Conservation (phyloP, 208 protist species). For the Crithidia thermophila region DNA sequence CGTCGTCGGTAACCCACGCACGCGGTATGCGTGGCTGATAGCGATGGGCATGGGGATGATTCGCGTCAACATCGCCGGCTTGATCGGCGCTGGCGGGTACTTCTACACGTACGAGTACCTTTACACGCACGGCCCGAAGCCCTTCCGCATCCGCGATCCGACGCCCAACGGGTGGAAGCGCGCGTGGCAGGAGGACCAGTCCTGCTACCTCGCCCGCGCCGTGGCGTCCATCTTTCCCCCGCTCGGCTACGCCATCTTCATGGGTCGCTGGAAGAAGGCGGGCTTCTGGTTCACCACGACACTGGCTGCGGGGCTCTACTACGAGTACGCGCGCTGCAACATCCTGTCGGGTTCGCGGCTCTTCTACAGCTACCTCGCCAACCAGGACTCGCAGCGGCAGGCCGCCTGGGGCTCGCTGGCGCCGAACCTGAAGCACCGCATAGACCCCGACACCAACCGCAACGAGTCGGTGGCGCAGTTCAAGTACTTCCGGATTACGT, state of each 20-base stretch:
- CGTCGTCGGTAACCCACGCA: conserved; percentile 62
- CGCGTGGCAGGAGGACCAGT: conserved; percentile 80
- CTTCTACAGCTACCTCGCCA: conserved; percentile 82
- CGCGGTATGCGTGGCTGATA: conserved; percentile 63
- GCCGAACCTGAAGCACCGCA: conserved; percentile 58
- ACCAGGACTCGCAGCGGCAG: conserved; percentile 63
- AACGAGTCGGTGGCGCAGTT: conserved; percentile 77
- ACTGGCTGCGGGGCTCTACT: conserved; percentile 48
- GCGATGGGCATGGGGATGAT: conserved; percentile 53
- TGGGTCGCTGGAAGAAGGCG: conserved; percentile 75
- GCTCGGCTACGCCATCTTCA: conserved; percentile 82
- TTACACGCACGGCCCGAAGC: conserved; percentile 78
- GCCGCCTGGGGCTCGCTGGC: conserved; percentile 74
- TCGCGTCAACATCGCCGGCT: conserved; percentile 67
- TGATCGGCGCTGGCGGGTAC: conserved; percentile 77
- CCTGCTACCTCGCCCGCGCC: conserved; percentile 59
- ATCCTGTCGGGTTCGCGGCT: conserved; percentile 62
- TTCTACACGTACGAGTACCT: conserved; percentile 91
- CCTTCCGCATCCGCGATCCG: conserved; percentile 76
- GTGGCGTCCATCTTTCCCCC: conserved; percentile 69
- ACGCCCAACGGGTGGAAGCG: conserved; percentile 71
- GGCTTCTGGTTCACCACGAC: conserved; percentile 65
- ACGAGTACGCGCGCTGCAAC: conserved; percentile 78
- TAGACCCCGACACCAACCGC: conserved; percentile 85
- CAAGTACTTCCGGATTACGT: conserved; percentile 75